Evolutionary conservation across 2,329 filamentous ascomycete species (phyloP).

Genomic region (Cadophora gregata): DNA sequence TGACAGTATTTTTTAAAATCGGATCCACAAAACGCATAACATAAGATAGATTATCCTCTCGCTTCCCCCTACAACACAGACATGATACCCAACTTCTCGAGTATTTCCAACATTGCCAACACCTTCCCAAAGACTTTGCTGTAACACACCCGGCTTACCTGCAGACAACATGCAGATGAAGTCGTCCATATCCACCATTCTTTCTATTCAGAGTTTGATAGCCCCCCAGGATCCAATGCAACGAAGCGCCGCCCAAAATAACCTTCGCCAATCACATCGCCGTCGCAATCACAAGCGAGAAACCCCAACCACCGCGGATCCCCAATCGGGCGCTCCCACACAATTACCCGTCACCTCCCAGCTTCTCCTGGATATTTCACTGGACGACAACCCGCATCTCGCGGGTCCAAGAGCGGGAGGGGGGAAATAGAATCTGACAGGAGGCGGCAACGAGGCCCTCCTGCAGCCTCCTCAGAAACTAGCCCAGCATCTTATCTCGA

Average conservation of each 20-base stretch:
- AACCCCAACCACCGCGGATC: background rate
- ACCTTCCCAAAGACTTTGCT: background rate
- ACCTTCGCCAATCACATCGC: conserved; percentile 21
- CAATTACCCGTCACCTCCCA: conserved; percentile 11
- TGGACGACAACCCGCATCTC: conserved; percentile 22
- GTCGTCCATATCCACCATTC: background rate
- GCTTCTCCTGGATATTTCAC: conserved; percentile 18
- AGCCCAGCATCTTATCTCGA: background rate
- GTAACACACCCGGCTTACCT: conserved; percentile 11
- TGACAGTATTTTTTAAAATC: no score
- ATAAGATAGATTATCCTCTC: no score
- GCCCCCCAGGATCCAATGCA: conserved; percentile 27
- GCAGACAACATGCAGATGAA: conserved; percentile 3
- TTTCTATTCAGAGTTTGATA: conserved; percentile 33
- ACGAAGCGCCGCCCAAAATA: conserved; percentile 33
- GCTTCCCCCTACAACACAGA: background rate
- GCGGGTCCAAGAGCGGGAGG: conserved; percentile 16
- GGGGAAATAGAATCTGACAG: conserved; percentile 34
- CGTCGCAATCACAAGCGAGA: conserved; percentile 18
- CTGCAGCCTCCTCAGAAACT: conserved; percentile 22
- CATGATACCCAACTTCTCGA: background rate
- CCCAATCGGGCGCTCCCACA: conserved; percentile 14
- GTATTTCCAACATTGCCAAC: background rate
- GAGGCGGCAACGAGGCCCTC: conserved; percentile 34
- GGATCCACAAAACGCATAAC: no score